A percentile compares a stretch with the other conserved stretches of the same genome.
These are phyloP conservation scores for Typha latifolia DNA, from an alignment of 176 grass and related monocot species.

Conservation along the genomic window DNA sequence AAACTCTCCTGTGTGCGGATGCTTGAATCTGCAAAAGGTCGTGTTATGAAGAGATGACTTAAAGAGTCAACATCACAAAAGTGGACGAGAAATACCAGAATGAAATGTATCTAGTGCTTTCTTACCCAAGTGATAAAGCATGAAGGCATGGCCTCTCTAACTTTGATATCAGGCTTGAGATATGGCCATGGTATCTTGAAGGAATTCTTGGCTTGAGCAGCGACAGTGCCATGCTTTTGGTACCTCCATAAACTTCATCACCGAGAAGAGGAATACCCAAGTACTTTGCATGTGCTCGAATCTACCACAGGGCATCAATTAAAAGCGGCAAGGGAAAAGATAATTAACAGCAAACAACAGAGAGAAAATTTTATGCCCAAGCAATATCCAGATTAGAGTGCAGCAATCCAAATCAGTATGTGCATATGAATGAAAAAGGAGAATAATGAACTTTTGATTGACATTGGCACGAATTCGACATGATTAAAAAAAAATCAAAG, in stretches of 20 bases:
- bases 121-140: constrained; percentile 79
- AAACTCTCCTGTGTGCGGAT: constrained; percentile 60
- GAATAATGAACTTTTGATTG: not conserved
- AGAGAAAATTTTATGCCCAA: not conserved
- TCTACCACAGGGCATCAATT: constrained; percentile 26
- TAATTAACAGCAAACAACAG: constrained; percentile 7
- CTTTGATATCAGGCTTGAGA: constrained; percentile 47
- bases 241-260: constrained; percentile 88
- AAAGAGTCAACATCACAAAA: not conserved
- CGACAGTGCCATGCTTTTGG: constrained; percentile 61
- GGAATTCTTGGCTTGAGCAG: constrained; percentile 51
- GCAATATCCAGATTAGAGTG: constrained; percentile 2
- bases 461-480: not conserved
- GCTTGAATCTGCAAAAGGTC: constrained; percentile 53
- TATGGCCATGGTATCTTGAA: constrained; percentile 31
- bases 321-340: not conserved
- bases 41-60: not conserved
- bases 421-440: constrained; percentile 4
- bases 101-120: constrained; percentile 4
- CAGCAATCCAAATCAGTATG: not conserved
- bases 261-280: constrained; percentile 72
- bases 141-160: constrained; percentile 84
- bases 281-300: constrained; percentile 78
- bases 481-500: not conserved
- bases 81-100: not conserved